Evolutionary conservation across 139 green algal genomes (phyloP).

Genomic region (Nannochloris sp.): DNA sequence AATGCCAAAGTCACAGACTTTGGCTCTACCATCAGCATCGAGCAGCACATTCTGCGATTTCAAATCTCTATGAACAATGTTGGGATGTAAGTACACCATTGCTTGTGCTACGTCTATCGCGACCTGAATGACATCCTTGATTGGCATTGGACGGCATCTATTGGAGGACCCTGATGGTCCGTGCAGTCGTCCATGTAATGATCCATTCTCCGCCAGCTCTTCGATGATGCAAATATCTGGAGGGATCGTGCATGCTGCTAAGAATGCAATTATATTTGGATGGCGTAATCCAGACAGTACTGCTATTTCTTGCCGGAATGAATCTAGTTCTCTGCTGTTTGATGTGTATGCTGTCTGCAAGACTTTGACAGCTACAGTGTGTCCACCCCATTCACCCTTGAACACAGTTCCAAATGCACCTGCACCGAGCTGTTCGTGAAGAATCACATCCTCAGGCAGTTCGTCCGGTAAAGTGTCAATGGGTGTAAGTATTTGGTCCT

Average conservation of each 20-base stretch:
- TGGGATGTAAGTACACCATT: constrained; percentile 64
- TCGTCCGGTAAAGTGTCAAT: constrained; percentile 14
- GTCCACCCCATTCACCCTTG: constrained; percentile 26
- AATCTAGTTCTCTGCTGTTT: constrained; percentile 12
- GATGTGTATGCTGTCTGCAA: constrained; percentile 31
- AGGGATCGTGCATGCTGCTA: constrained; percentile 37
- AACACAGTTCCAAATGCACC: constrained; percentile 59
- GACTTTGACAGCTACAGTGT: constrained; percentile 57
- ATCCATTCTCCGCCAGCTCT: constrained; percentile 52
- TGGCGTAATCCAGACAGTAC: constrained; percentile 43
- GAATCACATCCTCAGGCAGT: constrained; percentile 42
- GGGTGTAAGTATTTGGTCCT: background rate
- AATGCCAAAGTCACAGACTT: constrained; percentile 66
- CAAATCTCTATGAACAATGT: constrained; percentile 39
- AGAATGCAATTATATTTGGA: constrained; percentile 46
- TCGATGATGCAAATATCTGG: constrained; percentile 70
- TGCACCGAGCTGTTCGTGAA: constrained; percentile 47
- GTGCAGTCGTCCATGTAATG: constrained; percentile 45
- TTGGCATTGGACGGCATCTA: constrained; percentile 19
- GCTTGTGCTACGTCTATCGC: constrained; percentile 51
- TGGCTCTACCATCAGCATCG: constrained; percentile 36
- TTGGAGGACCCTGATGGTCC: constrained; percentile 9
- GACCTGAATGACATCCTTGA: constrained; percentile 32
- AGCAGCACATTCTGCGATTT: constrained; percentile 61
- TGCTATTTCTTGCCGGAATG: constrained; percentile 27